phyloP scores from a whole-genome alignment of 2,329 filamentous ascomycete genomes.

The Clarireedia sp. region DNA sequence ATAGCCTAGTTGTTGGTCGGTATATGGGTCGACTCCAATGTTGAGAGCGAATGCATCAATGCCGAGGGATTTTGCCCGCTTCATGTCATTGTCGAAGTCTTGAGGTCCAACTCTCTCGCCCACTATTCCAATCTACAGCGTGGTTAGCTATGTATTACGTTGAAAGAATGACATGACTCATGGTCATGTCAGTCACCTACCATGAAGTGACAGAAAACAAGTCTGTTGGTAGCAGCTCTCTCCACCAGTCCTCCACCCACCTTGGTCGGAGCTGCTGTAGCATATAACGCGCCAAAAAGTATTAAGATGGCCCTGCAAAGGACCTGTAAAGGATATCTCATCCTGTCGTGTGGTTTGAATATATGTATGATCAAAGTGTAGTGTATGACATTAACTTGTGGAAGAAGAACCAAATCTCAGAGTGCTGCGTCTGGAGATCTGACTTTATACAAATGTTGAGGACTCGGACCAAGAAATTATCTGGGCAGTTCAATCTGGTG shows the following conservation, averaged over 20 bases:
- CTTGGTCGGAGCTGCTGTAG: neutral
- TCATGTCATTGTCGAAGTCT: conserved; percentile 18
- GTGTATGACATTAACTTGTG: no score
- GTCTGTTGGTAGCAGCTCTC: conserved; percentile 6
- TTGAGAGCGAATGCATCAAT: conserved; percentile 32
- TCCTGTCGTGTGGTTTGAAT: neutral
- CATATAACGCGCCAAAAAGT: neutral
- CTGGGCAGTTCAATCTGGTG: no score
- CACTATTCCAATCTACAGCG: conserved; percentile 18
- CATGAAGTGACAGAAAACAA: conserved; percentile 21
- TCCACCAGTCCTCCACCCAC: neutral
- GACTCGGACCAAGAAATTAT: no score
- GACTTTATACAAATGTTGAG: no score
- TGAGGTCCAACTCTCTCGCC: conserved; percentile 14
- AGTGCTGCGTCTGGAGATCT: no score
- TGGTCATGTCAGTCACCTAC: neutral
- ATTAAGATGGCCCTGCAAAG: neutral
- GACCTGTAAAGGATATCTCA: neutral
- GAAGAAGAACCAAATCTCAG: no score
- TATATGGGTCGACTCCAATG: conserved; percentile 28
- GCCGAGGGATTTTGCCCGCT: conserved; percentile 25
- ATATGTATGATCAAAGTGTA: no score
- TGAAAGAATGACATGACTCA: neutral
- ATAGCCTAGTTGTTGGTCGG: conserved; percentile 23
- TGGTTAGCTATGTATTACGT: neutral